Evolutionary conservation across 1,284 basidiomycete species (phyloP), one percentile per base, ranked within the genome.

Genomic region (Gomphus sp.): DNA sequence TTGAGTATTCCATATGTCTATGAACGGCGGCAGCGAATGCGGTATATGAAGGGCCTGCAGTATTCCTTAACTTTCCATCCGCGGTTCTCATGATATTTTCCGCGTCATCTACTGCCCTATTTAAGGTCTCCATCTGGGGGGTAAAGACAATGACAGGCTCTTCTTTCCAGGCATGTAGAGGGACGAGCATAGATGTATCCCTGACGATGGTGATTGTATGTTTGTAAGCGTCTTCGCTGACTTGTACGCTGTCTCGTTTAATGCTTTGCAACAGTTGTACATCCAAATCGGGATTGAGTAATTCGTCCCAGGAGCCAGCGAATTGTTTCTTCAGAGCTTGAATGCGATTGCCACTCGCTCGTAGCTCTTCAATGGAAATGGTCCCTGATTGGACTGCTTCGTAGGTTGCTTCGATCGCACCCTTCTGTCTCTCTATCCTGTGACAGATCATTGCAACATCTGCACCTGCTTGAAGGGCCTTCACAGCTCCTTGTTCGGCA

Each of bases 361-460:
- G 62, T 53, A 86, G 62, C 36, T 67, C 71, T 2, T 70, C 74
- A 10, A 75, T 57, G 0, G 68, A 65, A 25, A 86, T 63, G 14
- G 67, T 61, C 0, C 80, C 81, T 0, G 63, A 65, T 55, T 69
- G 63, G 16, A 84, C 67, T 0, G 82, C 84, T 25, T 66, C 65
- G 66, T 79, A 85, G 1, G 77, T 74, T 31, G 69, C 72, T 60
- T 80, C 72, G 2, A 88, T 60, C 0, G 84, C 80, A 0, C 76
- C 78, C 16, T 70, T 70, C 61, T 88, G 85, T 55, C 74, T 69
- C 9, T 69, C 69, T 61, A 80, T 76, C 7, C 74, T 80, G 65
- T 88, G 86, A 62, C 85, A 88, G 47, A 85, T 79, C 86, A 88
- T 87, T 8, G 74, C 82, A 14, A 88, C 70, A 60, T 88, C 85